These are phyloP conservation scores for Emericellopsis cladophorae DNA, from an alignment of 2,329 filamentous ascomycete genomes.

Conservation along the genomic window DNA sequence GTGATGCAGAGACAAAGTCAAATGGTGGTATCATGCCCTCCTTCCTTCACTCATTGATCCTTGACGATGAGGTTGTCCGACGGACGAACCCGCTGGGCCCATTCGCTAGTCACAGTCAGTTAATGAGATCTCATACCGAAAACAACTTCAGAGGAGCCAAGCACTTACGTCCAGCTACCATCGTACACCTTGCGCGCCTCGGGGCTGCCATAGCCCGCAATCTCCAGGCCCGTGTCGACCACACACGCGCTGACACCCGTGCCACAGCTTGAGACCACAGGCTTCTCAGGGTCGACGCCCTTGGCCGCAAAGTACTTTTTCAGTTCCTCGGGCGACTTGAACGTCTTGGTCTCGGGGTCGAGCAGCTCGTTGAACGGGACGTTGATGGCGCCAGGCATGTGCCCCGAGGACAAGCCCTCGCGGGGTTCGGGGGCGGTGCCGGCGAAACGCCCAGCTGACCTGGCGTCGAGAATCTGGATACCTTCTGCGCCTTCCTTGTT, in stretches of 20 bases:
- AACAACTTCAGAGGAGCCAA: background rate
- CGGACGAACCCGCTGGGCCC: conserved; percentile 52
- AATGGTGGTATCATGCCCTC: background rate
- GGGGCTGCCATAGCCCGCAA: conserved; percentile 59
- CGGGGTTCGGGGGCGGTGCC: conserved; percentile 80
- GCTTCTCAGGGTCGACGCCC: conserved; percentile 64
- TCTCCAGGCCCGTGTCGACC: conserved; percentile 73
- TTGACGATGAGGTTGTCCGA: conserved; percentile 52
- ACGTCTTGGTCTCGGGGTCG: conserved; percentile 70
- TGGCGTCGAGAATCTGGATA: conserved; percentile 80
- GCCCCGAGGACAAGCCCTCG: conserved; percentile 73
- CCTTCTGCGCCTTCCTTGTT: conserved; percentile 76
- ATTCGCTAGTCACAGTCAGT: conserved; percentile 37
- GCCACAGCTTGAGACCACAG: conserved; percentile 80
- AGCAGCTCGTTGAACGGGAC: conserved; percentile 71
- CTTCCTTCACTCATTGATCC: conserved; percentile 2
- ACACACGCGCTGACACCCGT: conserved; percentile 90
- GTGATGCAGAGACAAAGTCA: no score
- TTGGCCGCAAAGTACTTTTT: conserved; percentile 66
- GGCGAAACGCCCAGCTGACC: conserved; percentile 66
- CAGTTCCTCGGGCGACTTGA: conserved; percentile 61
- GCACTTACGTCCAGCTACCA: conserved; percentile 89
- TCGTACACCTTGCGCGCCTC: conserved; percentile 73
- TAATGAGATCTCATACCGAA: background rate
- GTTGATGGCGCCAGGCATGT: conserved; percentile 80